Evolutionary conservation across 108 stramenopile species (phyloP).

Genomic region (Nitzschia palea): DNA sequence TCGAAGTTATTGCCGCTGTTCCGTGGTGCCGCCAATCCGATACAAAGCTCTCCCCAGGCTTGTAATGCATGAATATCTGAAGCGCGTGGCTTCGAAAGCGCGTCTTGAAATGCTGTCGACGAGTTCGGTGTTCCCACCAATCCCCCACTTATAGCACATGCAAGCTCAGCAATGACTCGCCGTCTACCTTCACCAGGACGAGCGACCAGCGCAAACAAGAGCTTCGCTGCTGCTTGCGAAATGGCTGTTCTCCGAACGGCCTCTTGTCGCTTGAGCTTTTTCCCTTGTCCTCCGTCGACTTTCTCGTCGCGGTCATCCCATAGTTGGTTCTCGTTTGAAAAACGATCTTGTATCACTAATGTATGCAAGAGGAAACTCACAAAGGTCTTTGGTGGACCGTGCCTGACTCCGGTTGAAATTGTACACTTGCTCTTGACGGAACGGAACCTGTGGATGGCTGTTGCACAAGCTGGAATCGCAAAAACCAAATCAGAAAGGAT

Average conservation of each 20-base stretch:
- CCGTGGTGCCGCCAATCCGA: slow-evolving; percentile 84
- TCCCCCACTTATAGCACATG: slow-evolving; percentile 78
- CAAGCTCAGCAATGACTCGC: slow-evolving; percentile 81
- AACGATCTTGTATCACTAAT: slow-evolving; percentile 77
- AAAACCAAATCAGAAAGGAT: slow-evolving; percentile 86
- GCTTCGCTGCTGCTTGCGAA: slow-evolving; percentile 67
- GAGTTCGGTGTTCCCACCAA: slow-evolving; percentile 18
- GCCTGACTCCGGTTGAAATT: neutral
- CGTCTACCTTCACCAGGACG: slow-evolving; percentile 91
- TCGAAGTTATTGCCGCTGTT: slow-evolving; percentile 54
- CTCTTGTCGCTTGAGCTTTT: slow-evolving; percentile 8
- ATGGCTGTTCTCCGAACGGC: slow-evolving; percentile 46
- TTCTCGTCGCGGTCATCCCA: neutral
- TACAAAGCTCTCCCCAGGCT: slow-evolving; percentile 84
- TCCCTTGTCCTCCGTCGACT: slow-evolving; percentile 11
- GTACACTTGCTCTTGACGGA: slow-evolving; percentile 23
- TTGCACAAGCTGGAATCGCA: slow-evolving; percentile 88
- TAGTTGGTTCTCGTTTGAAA: slow-evolving; percentile 9
- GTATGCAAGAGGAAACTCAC: slow-evolving; percentile 86
- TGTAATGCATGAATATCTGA: slow-evolving; percentile 63
- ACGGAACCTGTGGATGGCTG: slow-evolving; percentile 80
- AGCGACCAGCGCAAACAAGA: slow-evolving; percentile 84
- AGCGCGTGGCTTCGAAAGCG: neutral
- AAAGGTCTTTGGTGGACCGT: slow-evolving; percentile 69
- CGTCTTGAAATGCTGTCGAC: neutral